phyloP scores from a whole-genome alignment of 2,329 filamentous ascomycete genomes.

The Penicillium sp. region DNA sequence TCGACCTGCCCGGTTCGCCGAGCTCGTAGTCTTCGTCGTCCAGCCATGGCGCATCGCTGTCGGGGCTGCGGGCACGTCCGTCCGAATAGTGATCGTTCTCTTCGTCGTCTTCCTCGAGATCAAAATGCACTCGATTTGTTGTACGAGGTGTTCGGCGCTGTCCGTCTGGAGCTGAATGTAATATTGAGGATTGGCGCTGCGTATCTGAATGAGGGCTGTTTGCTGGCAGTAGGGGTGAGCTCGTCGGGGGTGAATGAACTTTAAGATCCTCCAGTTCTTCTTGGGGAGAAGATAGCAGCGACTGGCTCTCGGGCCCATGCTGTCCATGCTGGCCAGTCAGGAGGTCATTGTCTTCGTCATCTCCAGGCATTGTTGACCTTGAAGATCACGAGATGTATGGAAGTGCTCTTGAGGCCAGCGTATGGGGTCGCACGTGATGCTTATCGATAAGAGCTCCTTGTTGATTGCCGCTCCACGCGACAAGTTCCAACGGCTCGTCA shows the following conservation, averaged over 20 bases:
- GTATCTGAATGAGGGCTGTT: constrained; percentile 20
- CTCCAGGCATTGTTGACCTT: constrained; percentile 47
- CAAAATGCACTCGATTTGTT: constrained; percentile 75
- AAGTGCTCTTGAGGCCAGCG: constrained; percentile 32
- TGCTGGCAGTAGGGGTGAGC: constrained; percentile 28
- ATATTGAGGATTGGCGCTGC: constrained; percentile 48
- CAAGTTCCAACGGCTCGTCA: background rate
- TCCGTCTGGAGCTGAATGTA: constrained; percentile 44
- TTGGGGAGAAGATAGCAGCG: constrained; percentile 37
- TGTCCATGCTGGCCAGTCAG: constrained; percentile 37
- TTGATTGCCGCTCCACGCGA: constrained; percentile 8
- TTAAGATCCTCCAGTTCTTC: constrained; percentile 36
- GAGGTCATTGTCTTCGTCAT: constrained; percentile 42
- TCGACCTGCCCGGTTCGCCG: constrained; percentile 42
- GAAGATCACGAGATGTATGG: constrained; percentile 20
- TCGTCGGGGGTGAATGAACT: constrained; percentile 29
- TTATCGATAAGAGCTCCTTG: constrained; percentile 26
- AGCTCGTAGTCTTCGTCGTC: constrained; percentile 66
- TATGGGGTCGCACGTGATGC: constrained; percentile 28
- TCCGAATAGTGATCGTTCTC: constrained; percentile 38
- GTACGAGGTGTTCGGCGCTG: constrained; percentile 60
- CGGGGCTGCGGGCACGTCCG: constrained; percentile 34
- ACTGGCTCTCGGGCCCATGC: constrained; percentile 38
- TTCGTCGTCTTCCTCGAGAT: constrained; percentile 47
- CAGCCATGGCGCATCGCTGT: constrained; percentile 45